phyloP scores from a whole-genome alignment of 2,329 filamentous ascomycete species.

The Allantophomopsis cytisporea region DNA sequence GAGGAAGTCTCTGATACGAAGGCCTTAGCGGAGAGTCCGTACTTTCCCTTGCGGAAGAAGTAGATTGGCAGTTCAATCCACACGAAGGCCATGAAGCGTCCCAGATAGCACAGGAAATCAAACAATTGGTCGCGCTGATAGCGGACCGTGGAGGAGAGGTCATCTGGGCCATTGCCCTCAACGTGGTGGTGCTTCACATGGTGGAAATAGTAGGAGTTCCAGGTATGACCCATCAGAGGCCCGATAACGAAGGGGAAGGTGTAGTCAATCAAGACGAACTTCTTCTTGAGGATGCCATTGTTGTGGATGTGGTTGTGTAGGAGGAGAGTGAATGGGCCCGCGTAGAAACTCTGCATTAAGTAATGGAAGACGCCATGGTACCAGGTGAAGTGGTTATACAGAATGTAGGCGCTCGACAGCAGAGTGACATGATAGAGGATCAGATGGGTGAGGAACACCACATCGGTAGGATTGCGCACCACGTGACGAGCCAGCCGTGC shows the following conservation, averaged over 20 bases:
- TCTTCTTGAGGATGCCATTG: constrained; percentile 49
- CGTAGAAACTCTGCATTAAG: constrained; percentile 52
- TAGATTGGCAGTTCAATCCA: constrained; percentile 68
- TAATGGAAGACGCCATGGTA: constrained; percentile 53
- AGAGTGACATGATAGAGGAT: constrained; percentile 58
- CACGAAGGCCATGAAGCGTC: constrained; percentile 58
- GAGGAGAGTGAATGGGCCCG: constrained; percentile 65
- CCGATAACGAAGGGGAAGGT: constrained; percentile 62
- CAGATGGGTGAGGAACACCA: constrained; percentile 67
- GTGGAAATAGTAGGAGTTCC: constrained; percentile 77
- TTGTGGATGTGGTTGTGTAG: constrained; percentile 79
- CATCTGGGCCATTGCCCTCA: constrained; percentile 65
- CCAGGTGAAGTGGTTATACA: constrained; percentile 55
- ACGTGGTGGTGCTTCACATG: constrained; percentile 81
- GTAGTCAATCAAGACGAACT: constrained; percentile 41
- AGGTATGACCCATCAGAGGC: constrained; percentile 70
- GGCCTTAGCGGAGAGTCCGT: constrained; percentile 35
- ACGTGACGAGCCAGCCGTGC: constrained; percentile 1
- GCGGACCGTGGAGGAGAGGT: constrained; percentile 62
- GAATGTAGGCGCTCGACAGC: constrained; percentile 50
- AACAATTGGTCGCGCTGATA: constrained; percentile 58
- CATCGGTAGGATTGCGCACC: constrained; percentile 34
- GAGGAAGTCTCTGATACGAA: constrained; percentile 46
- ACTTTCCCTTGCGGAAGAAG: constrained; percentile 51
- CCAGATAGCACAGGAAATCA: constrained; percentile 60